Evolutionary conservation across 176 grass and related monocot genomes (phyloP).

Genomic region (Puccinellia tenuiflora): DNA sequence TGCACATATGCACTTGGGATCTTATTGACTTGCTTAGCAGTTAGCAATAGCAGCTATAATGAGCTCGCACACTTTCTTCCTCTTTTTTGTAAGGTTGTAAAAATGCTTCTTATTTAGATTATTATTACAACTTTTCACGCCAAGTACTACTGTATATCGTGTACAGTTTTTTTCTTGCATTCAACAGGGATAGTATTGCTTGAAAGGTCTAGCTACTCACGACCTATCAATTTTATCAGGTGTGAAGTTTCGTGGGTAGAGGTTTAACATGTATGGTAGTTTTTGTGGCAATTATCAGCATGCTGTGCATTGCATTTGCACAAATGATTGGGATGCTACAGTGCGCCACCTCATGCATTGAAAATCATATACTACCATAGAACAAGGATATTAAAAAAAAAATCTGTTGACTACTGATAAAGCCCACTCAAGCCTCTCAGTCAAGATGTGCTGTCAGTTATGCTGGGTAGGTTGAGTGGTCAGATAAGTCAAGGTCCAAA

Average conservation of each 20-base stretch:
- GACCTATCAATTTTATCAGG: not conserved
- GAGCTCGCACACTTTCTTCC: not conserved
- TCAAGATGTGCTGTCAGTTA: not conserved
- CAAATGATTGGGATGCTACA: not conserved
- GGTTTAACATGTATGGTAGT: not conserved
- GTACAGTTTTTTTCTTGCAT: not conserved
- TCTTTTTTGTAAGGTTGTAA: not conserved
- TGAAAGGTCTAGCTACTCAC: not conserved
- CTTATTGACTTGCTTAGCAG: not conserved
- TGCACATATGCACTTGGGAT: not conserved
- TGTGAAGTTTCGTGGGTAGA: not conserved
- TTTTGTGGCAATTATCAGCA: not conserved
- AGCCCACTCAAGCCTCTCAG: not conserved
- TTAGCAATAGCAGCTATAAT: not conserved
- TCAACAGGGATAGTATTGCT: not conserved
- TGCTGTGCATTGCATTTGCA: not conserved
- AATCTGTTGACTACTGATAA: not conserved
- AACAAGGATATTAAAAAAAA: not conserved
- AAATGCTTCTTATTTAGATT: not conserved
- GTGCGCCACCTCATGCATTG: not conserved
- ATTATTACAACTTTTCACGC: not conserved
- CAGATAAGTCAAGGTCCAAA: not conserved
- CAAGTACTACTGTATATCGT: not conserved
- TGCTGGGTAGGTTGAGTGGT: not conserved
- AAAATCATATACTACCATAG: not conserved